These are phyloP conservation scores for Ophiostoma himal-ulmi DNA, from an alignment of 2,329 filamentous ascomycete species.

Conservation along the genomic window DNA sequence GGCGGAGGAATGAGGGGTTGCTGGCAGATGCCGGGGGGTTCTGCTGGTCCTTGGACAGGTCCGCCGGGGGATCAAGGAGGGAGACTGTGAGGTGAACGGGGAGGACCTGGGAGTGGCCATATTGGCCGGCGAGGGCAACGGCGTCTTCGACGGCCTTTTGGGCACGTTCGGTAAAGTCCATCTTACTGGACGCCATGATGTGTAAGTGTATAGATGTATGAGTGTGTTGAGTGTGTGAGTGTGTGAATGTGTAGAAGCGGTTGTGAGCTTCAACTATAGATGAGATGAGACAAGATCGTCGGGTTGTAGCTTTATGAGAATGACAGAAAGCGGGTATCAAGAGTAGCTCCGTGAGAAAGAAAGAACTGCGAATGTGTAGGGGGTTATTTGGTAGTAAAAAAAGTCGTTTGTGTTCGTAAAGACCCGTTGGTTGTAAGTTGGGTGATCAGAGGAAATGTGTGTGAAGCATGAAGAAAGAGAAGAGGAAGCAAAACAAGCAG, in stretches of 20 bases:
- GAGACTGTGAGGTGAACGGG: slow-evolving; percentile 85
- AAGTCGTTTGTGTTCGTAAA: slow-evolving; percentile 4
- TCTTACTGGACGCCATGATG: slow-evolving; percentile 60
- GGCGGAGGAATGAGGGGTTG: slow-evolving; percentile 73
- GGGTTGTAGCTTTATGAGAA: neutral
- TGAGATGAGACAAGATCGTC: neutral
- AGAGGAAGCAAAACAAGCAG: neutral
- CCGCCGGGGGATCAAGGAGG: slow-evolving; percentile 67
- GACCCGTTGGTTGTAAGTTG: neutral
- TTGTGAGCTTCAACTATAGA: neutral
- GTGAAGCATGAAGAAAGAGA: neutral
- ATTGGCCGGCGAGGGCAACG: slow-evolving; percentile 80
- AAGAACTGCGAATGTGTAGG: slow-evolving; percentile 3
- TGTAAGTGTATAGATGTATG: slow-evolving; percentile 32
- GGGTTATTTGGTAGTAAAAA: neutral
- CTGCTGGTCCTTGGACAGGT: slow-evolving; percentile 76
- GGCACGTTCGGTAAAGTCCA: slow-evolving; percentile 91
- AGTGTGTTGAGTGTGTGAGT: too few species aligned
- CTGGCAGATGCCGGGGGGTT: slow-evolving; percentile 60
- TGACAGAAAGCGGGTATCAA: neutral
- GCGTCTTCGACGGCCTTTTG: slow-evolving; percentile 86
- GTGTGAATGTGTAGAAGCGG: slow-evolving; percentile 23
- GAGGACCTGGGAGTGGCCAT: slow-evolving; percentile 83
- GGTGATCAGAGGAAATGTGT: neutral
- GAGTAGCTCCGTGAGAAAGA: neutral